Evolutionary conservation across 2,329 filamentous ascomycete species (phyloP), one percentile per base, ranked within the genome.

Genomic region (Penicillium sp.): DNA sequence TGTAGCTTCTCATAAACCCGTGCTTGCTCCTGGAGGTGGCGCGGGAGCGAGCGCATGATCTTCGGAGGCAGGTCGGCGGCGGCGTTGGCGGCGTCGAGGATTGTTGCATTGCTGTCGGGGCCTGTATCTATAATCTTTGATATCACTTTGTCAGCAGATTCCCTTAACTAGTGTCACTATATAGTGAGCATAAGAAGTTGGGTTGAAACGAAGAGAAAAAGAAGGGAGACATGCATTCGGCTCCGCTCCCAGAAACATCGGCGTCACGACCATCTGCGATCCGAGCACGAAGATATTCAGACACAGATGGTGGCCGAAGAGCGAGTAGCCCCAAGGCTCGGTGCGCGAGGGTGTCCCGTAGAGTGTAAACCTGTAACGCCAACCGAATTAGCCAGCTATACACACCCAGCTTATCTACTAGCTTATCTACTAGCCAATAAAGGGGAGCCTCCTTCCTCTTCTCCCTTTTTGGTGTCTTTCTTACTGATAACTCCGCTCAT

Each of bases 21-120:
- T 6, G 56, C 56, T 7, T 7, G 15, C 19, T 46, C 8, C 15
- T 53, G 38, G 1, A 59, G 17, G 8, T 38, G 17, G 11, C 0
- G 21, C 2, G 49, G 56, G 17, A 59, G 56, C 0, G 48, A 23
- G 6, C 52, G 56, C 56, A 59, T 59, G 19, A 59, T 21, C n/a
- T 35, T 35, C 7, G 53, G 29, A 3, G 29, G 44, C 5, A 48
- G n/a, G 26, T 47, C 44, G 1, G 19, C 54, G 7, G 44, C 54
- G 4, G n/a, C 9, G 30, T 56, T 45, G 7, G 44, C 54, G 4
- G n/a, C 4, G 30, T 56, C 44, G 1, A 56, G 44, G n/a, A 56
- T 47, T 1, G 44, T 9, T 17, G 23, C n/a, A 3, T 45, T 45
- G 11, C 4, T n/a, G 19, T 56, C 15, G 13, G 45, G 54, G 45